Evolutionary conservation across 345 rosid species (phyloP).

Genomic region (Bretschneidera sinensis): DNA sequence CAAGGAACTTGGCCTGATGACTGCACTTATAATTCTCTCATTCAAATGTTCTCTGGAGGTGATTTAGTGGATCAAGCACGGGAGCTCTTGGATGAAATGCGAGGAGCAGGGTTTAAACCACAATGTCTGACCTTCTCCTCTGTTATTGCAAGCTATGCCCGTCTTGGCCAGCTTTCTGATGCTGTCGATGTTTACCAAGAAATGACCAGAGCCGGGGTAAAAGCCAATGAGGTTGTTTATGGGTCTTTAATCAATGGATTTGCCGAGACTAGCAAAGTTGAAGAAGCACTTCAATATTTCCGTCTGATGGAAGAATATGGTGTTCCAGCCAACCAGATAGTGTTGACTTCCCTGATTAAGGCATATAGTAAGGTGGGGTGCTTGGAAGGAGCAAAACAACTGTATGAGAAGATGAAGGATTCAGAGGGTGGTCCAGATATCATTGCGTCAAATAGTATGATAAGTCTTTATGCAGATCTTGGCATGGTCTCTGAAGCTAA

Average conservation of each 20-base stretch:
- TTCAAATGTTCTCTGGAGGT: conserved; percentile 79
- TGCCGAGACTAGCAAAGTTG: conserved; percentile 58
- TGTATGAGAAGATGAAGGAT: conserved; percentile 60
- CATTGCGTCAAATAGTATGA: conserved; percentile 73
- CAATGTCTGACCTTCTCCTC: conserved; percentile 58
- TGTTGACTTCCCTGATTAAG: conserved; percentile 78
- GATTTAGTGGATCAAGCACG: conserved; percentile 67
- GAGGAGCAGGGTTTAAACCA: conserved; percentile 59
- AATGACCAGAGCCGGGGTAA: conserved; percentile 58
- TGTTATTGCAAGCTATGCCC: conserved; percentile 69
- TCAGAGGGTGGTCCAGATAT: conserved; percentile 66
- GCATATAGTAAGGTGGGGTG: conserved; percentile 73
- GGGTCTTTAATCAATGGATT: conserved; percentile 85
- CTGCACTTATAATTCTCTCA: conserved; percentile 72
- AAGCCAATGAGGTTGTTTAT: conserved; percentile 78
- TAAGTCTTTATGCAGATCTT: conserved; percentile 72
- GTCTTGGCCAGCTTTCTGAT: conserved; percentile 55
- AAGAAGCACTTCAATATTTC: conserved; percentile 68
- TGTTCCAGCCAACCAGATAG: conserved; percentile 57
- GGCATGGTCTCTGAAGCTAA: conserved; percentile 74
- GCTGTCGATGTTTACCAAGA: conserved; percentile 51
- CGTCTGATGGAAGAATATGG: conserved; percentile 56
- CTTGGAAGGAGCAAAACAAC: conserved; percentile 59
- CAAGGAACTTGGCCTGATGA: conserved; percentile 89
- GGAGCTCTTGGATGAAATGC: conserved; percentile 65